phyloP scores from a whole-genome alignment of 2,329 filamentous ascomycete genomes.

The Trichoderma koningii region DNA sequence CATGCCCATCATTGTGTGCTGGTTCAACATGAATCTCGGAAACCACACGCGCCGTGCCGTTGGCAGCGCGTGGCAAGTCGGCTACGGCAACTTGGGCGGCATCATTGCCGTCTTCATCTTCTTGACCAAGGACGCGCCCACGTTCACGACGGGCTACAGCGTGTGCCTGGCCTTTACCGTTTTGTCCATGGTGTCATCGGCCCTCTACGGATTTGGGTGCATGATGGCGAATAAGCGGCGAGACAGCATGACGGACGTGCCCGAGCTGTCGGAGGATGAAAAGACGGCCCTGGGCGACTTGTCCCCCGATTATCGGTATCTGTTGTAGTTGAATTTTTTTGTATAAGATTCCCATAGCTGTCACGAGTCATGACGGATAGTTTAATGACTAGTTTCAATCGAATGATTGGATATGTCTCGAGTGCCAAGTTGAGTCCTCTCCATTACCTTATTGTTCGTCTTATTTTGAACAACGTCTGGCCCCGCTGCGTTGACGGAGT shows the following conservation, averaged over 20 bases:
- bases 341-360: no score
- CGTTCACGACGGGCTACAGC: constrained; percentile 71
- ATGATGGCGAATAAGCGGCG: constrained; percentile 62
- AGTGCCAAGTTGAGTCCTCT: no score
- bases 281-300: constrained; percentile 63
- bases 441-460: no score
- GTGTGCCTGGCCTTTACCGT: constrained; percentile 75
- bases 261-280: constrained; percentile 59
- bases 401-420: no score
- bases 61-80: constrained; percentile 75
- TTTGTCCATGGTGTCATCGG: constrained; percentile 64
- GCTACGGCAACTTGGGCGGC: constrained; percentile 77
- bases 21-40: constrained; percentile 79
- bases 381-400: neutral
- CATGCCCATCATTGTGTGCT: constrained; percentile 86
- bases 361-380: constrained; percentile 6
- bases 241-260: constrained; percentile 47
- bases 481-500: no score
- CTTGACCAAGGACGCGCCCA: constrained; percentile 64
- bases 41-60: constrained; percentile 71
- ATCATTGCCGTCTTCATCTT: constrained; percentile 77
- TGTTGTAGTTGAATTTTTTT: constrained; percentile 45
- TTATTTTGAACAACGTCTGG: no score
- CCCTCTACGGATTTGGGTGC: constrained; percentile 62
- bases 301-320: constrained; percentile 61